phyloP scores from a whole-genome alignment of 2,329 filamentous ascomycete species.

The Juglanconis juglandina region DNA sequence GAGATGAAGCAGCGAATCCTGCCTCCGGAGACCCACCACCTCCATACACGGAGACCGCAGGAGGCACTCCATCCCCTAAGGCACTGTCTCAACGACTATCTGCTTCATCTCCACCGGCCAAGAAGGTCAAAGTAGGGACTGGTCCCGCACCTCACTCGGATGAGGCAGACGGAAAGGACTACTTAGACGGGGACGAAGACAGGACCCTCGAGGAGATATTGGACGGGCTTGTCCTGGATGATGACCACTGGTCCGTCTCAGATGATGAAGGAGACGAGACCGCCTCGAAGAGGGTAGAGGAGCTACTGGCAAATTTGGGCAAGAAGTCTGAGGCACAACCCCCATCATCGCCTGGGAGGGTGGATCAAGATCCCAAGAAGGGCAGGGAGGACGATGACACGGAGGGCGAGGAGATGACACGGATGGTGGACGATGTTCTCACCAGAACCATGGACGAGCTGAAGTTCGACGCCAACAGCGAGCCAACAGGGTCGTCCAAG shows the following conservation, averaged over 20 bases:
- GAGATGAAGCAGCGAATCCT: conserved; percentile 19
- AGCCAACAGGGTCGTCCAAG: neutral
- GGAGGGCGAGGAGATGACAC: conserved; percentile 47
- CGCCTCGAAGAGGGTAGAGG: conserved; percentile 17
- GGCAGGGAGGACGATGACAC: conserved; percentile 37
- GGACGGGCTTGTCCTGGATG: conserved; percentile 35
- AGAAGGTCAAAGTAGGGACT: neutral
- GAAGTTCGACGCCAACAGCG: conserved; percentile 30
- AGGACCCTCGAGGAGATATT: conserved; percentile 50
- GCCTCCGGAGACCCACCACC: conserved; percentile 7
- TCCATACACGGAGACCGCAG: conserved; percentile 7
- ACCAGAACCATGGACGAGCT: conserved; percentile 45
- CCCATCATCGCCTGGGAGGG: neutral
- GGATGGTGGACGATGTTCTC: conserved; percentile 43
- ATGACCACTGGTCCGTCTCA: conserved; percentile 10
- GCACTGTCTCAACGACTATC: neutral
- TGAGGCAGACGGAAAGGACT: neutral
- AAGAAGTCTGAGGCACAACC: conserved; percentile 20
- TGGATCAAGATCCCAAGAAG: conserved; percentile 4
- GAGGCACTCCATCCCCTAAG: neutral
- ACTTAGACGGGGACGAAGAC: conserved; percentile 43
- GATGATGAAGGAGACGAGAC: conserved; percentile 27
- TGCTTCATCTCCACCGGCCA: neutral
- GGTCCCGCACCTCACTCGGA: neutral
- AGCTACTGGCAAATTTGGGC: conserved; percentile 20